Evolutionary conservation across 306 rosid genomes (phyloP), one percentile per base, ranked within the genome.

Genomic region (Citrullus colocynthis): DNA sequence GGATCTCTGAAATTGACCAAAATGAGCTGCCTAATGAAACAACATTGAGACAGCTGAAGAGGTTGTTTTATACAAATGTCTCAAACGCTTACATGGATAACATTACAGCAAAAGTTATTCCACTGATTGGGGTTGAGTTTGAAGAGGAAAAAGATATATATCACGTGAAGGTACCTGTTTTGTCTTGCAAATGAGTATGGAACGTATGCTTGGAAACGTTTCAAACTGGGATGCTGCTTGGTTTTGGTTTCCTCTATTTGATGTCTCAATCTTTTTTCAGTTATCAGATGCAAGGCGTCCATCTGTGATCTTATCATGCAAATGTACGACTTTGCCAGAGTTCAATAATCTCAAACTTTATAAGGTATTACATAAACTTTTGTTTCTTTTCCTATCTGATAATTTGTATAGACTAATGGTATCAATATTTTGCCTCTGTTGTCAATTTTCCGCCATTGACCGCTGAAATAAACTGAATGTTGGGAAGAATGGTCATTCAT

Each of bases 81-180:
- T 80, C 91, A 49, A 24, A 70, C 36, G 79, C 76, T 7, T 82
- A 77, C 77, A 74, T 80, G 78, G 88, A 88, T 30, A 65, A 82
- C 61, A 74, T 86, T 39, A 18, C 65, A 16, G 48, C 49, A 2
- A 65, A 83, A 69, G 86, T 65, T 42, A 67, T 63, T 51, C 74
- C 82, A 10, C 52, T 58, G 4, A 74, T 81, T 78, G 86, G 84
- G 6, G 58, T 81, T 77, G 54, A 81, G 10, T 88, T 82, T 80
- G 81, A 28, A 72, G 77, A 55, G 74, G 88, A 86, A 55, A 89
- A 85, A 71, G 87, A 85, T 13, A 16, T 66, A n/a, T 89, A 80
- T 83, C 79, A 64, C 30, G 84, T 87, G 6, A 76, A 82, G 86
- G 91, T 87, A 83, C 39, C 54, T 79, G 9, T 51, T 78, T 77